Evolutionary conservation across 768 basidiomycete genomes (phyloP).

Genomic region (Hypsizygus marmoreus): DNA sequence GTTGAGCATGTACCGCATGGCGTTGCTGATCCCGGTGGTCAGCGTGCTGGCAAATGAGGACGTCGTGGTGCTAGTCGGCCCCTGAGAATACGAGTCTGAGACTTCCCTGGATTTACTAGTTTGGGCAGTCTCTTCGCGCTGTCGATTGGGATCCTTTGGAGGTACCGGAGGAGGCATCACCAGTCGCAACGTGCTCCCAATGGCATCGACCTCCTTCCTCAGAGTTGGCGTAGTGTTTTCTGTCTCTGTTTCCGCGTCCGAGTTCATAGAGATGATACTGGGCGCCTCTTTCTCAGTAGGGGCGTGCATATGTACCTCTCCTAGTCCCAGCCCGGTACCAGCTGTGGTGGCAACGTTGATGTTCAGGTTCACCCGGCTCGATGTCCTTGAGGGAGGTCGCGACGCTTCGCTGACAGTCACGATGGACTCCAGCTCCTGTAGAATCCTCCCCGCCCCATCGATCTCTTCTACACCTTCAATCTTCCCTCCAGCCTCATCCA

Average conservation of each 20-base stretch:
- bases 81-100: too few relatives aligned
- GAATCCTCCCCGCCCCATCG: constrained; percentile 44
- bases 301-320: too few relatives aligned
- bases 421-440: constrained; percentile 44
- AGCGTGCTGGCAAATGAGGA: constrained; percentile 48
- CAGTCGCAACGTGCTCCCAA: too few relatives aligned
- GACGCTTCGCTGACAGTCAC: constrained; percentile 26
- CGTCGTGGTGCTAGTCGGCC: too few relatives aligned
- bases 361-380: constrained; percentile 32
- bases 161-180: too few relatives aligned
- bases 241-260: too few relatives aligned
- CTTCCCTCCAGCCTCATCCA: constrained; percentile 52
- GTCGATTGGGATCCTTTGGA: constrained; percentile 20
- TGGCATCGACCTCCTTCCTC: too few relatives aligned
- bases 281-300: too few relatives aligned
- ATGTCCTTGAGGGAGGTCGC: constrained; percentile 27
- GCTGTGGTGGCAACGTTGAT: too few relatives aligned
- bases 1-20: constrained; percentile 60
- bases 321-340: too few relatives aligned
- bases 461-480: constrained; percentile 33
- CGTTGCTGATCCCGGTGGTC: constrained; percentile 55
- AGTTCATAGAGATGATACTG: too few relatives aligned
- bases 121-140: neutral
- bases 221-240: too few relatives aligned
- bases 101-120: neutral